Conservation (phyloP, 2,329 filamentous ascomycete species). For the Byssochlamys sp. region DNA sequence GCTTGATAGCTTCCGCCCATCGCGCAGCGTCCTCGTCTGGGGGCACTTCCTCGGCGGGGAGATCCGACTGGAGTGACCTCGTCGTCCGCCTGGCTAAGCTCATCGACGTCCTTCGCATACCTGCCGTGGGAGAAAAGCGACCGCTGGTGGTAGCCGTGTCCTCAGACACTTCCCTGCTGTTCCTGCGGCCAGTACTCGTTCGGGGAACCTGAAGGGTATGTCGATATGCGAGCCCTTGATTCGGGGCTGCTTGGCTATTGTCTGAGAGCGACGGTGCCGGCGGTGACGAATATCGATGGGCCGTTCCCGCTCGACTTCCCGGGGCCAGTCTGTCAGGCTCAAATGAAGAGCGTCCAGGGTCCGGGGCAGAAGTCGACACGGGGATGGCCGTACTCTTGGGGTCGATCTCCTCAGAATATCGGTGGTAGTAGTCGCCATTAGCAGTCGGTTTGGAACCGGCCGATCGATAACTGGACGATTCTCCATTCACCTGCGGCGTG, state of each 20-base stretch:
- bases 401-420: conserved; percentile 22
- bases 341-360: conserved; percentile 20
- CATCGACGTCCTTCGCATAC: conserved; percentile 68
- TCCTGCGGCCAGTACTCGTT: conserved; percentile 47
- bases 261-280: conserved; percentile 50
- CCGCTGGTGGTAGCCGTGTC: conserved; percentile 63
- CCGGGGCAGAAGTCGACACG: conserved; percentile 25
- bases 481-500: conserved; percentile 21
- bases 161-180: conserved; percentile 57
- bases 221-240: conserved; percentile 61
- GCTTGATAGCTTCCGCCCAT: conserved; percentile 86
- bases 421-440: conserved; percentile 17
- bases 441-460: neutral
- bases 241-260: conserved; percentile 41
- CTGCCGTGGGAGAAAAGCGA: conserved; percentile 66
- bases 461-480: conserved; percentile 13
- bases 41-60: conserved; percentile 69
- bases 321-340: conserved; percentile 22
- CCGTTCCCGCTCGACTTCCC: conserved; percentile 14
- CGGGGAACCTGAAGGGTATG: conserved; percentile 84
- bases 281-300: conserved; percentile 32
- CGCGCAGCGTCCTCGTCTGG: conserved; percentile 83
- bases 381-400: conserved; percentile 19
- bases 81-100: conserved; percentile 72
- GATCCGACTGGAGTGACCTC: conserved; percentile 74